phyloP scores from a whole-genome alignment of 2,329 filamentous ascomycete genomes.

The Aspergillus phoenicis region DNA sequence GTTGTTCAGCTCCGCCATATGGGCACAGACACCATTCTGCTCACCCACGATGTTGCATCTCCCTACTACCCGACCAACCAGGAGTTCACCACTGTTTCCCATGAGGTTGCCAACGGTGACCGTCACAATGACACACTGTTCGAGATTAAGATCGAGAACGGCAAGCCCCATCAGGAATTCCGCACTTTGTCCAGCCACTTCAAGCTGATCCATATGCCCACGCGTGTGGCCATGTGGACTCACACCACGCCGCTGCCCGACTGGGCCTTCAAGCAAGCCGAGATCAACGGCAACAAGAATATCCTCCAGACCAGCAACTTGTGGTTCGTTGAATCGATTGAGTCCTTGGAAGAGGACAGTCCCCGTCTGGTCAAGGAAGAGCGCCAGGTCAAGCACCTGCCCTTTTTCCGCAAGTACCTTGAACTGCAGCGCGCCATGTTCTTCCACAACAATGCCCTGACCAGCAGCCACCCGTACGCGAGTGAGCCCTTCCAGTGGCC shows the following conservation, averaged over 20 bases:
- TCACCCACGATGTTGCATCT: constrained; percentile 96
- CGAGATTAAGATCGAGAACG: constrained; percentile 85
- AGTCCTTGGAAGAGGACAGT: constrained; percentile 72
- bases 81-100: constrained; percentile 84
- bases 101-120: constrained; percentile 70
- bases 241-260: constrained; percentile 93
- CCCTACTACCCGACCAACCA: constrained; percentile 97
- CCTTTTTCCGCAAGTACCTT: constrained; percentile 92
- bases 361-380: constrained; percentile 74
- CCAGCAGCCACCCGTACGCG: constrained; percentile 93
- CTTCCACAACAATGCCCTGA: constrained; percentile 97
- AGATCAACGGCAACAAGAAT: constrained; percentile 99
- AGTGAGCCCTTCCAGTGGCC: constrained; percentile 97
- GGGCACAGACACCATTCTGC: constrained; percentile 79
- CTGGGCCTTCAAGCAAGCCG: constrained; percentile 95
- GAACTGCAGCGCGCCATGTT: constrained; percentile 98
- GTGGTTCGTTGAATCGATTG: constrained; percentile 90
- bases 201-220: constrained; percentile 91
- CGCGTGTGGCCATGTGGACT: constrained; percentile 99
- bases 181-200: constrained; percentile 90
- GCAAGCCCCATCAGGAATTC: constrained; percentile 79
- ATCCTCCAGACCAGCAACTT: constrained; percentile 84
- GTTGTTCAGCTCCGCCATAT: constrained; percentile 83
- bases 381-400: constrained; percentile 76
- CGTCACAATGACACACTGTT: constrained; percentile 90